Evolutionary conservation across 2,329 filamentous ascomycete genomes (phyloP), one percentile per base, ranked within the genome.

Genomic region (Ophiostoma himal-ulmi): DNA sequence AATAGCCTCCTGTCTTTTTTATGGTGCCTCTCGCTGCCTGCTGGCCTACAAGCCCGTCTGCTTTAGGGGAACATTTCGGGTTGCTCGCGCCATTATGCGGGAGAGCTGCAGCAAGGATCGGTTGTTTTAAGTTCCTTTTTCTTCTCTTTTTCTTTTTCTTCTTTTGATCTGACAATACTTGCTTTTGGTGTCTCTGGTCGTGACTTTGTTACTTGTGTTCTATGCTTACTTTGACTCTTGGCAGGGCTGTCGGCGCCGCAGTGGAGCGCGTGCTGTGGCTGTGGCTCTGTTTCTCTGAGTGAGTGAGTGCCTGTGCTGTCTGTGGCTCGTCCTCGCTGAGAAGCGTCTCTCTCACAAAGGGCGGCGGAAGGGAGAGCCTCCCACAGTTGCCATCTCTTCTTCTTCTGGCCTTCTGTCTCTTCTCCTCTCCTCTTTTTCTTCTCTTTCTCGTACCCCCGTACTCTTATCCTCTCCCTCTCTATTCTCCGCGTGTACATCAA

Each of bases 51-150:
- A 57, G 52, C 22, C 52, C 30, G 22, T 26, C 52, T 57, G n/a
- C 11, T 14, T 26, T 13, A 26, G 52, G 52, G 20, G 30, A 57
- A 17, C 52, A 57, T 26, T 26, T n/a, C 22, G 52, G 48, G 26
- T 17, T 39, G 20, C 62, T 65, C n/a, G 62, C 34, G 36, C 20
- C 20, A 39, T 65, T 34, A 10, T 26, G 17, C 65, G 65, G 65
- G 39, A 67, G 65, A 67, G 39, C 65, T 67, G 39, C 70, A 60
- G 62, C 69, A 17, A 66, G 20, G 44, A 44, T 41, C 52, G 36
- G 66, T 20, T 10, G 37, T 41, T 65, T 52, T 11, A 30, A 2
- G 3, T 44, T 44, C n/a, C 17, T 62, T 36, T 34, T 44, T 22
- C 39, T 14, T 30, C 64, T 67, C n/a, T 44, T 60, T 36, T n/a